Base-by-base conservation (phyloP, 768 basidiomycete species). In the Boletus rufocinnamomeus region DNA sequence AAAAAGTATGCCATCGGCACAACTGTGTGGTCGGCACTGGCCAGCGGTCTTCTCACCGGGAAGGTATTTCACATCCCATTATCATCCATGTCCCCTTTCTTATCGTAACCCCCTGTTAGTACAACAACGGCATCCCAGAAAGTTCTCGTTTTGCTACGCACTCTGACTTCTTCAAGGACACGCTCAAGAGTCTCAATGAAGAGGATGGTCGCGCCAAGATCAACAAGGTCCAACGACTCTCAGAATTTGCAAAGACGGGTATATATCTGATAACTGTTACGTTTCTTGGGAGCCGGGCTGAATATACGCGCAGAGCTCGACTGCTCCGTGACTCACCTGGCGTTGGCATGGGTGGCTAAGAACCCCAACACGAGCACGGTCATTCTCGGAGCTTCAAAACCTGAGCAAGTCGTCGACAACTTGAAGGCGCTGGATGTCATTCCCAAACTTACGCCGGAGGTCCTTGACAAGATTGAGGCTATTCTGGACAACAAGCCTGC, bases 1-100 rank as follows among this genome's bases (percentile, higher is more conserved):
- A 70, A 75, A 57, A 79, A 81, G 55, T 79, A 82, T 68, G 65
- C 68, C 19, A 75, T 77, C 46, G 77, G 82, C 16, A 78, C 77
- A 7, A 82, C 80, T 30, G 81, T 84, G 57, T 86, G 81, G 78
- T 81, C 80, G 4, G 79, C 84, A 8, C 74, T 86, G 51, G 80
- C 79, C n/a, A 73, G 76, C 19, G 85, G 84, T 53, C 58, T 83
- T 23, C 76, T 84, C 47, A 84, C 82, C 13, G 84, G 83, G 19
- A 84, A 82, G 75, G 78, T 75, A 59, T 35, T 17, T 32, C 25
- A 16, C 44, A 5, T 25, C 14, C 37, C 13, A 34, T 47, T 34
- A 1, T 28, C 7, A 27, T 32, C 38, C 60, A 14, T 30, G 30
- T 34, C 23, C 35, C 10, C 27, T 17, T 35, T 40, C 32, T 54